Conservation (phyloP, 352 stramenopile genomes). For the Pythium phragmitis region DNA sequence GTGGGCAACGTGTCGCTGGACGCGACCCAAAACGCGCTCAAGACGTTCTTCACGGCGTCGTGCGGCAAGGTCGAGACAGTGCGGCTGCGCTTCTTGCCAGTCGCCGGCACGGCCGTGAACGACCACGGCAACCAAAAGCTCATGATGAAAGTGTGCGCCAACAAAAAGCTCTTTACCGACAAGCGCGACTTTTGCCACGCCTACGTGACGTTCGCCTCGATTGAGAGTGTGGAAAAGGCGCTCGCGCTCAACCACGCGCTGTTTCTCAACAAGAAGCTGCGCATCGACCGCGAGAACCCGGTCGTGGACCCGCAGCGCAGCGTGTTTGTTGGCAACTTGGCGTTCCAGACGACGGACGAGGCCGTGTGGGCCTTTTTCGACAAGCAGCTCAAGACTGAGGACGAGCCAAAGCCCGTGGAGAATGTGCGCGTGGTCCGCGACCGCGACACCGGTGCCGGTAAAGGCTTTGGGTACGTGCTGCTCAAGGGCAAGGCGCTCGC, state of each 20-base stretch:
- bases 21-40: conserved; percentile 76
- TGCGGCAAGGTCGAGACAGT: conserved; percentile 88
- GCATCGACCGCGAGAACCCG: conserved; percentile 60
- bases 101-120: conserved; percentile 82
- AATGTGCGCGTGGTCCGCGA: conserved; percentile 91
- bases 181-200: conserved; percentile 91
- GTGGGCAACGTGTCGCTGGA: conserved; percentile 91
- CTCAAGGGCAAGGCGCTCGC: conserved; percentile 67
- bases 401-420: conserved; percentile 67
- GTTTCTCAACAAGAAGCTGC: conserved; percentile 62
- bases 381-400: conserved; percentile 64
- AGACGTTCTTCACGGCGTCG: conserved; percentile 66
- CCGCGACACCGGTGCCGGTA: conserved; percentile 84
- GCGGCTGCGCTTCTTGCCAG: conserved; percentile 82
- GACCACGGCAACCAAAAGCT: conserved; percentile 90
- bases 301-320: conserved; percentile 79
- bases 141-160: conserved; percentile 90
- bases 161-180: conserved; percentile 84
- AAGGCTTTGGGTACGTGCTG: conserved; percentile 91
- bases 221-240: conserved; percentile 59
- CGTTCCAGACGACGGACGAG: conserved; percentile 85
- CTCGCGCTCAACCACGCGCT: conserved; percentile 70
- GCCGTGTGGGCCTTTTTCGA: conserved; percentile 66
- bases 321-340: conserved; percentile 91
- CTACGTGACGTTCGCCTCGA: conserved; percentile 84